Conservation (phyloP, 805 yeast genomes). For the Jamesozyma lodderae region DNA sequence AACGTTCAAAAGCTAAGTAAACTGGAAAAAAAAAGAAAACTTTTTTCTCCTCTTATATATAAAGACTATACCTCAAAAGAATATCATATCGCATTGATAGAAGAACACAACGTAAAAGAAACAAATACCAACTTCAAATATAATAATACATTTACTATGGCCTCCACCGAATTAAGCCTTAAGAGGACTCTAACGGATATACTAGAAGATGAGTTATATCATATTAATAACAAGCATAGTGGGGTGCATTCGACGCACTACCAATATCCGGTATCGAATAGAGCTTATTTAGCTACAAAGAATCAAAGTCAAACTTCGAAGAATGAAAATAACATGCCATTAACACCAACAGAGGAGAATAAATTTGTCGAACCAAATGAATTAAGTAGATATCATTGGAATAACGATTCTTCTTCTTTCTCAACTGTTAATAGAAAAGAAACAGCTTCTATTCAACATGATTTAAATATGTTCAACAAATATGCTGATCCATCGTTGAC, state of each 20-base stretch:
- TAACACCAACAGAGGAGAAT: no score
- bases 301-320: no score
- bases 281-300: conserved; percentile 6
- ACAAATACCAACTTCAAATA: not conserved
- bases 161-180: conserved; percentile 13
- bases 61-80: no score
- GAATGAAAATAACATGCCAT: no score
- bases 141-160: conserved; percentile 11
- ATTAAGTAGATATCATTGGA: not conserved
- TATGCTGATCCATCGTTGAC: conserved; percentile 30
- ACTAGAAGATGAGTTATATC: conserved; percentile 28
- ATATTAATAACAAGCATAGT: conserved; percentile 12
- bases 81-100: not conserved
- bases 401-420: not conserved
- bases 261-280: conserved; percentile 4
- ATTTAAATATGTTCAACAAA: conserved; percentile 18
- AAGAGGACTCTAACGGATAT: conserved; percentile 29
- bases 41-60: no score
- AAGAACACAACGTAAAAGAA: not conserved
- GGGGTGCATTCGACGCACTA: conserved; percentile 4
- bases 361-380: conserved; percentile 2
- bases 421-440: not conserved
- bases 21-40: no score
- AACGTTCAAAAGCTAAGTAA: no score
- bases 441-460: not conserved